Evolutionary conservation across 495 filamentous ascomycete genomes (phyloP).

Genomic region (Penicillium bialowiezense): DNA sequence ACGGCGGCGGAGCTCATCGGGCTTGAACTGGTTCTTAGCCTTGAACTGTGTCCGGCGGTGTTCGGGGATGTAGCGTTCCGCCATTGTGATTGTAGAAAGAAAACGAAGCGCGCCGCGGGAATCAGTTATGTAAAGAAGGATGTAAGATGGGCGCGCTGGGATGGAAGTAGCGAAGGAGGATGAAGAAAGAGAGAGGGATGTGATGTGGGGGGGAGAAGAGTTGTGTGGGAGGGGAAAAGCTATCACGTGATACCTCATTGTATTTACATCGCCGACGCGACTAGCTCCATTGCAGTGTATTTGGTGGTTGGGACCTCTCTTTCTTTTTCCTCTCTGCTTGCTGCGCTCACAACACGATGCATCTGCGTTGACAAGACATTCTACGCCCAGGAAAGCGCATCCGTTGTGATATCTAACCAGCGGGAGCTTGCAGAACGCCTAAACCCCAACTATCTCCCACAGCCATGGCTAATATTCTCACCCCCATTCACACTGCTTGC

Average conservation of each 20-base stretch:
- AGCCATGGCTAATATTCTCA: slow-evolving; percentile 22
- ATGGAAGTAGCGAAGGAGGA: slow-evolving; percentile 19
- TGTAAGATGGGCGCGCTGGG: slow-evolving; percentile 37
- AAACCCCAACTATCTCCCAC: background rate
- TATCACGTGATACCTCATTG: slow-evolving; percentile 20
- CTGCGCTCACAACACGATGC: slow-evolving; percentile 2
- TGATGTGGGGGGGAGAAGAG: slow-evolving; percentile 23
- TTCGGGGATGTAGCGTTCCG: slow-evolving; percentile 98
- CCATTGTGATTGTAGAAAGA: slow-evolving; percentile 65
- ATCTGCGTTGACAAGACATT: background rate
- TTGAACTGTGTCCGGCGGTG: slow-evolving; percentile 99
- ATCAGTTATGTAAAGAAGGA: slow-evolving; percentile 13
- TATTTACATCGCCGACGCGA: slow-evolving; percentile 5
- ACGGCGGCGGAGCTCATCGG: slow-evolving; percentile 96
- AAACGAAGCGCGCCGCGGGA: slow-evolving; percentile 34
- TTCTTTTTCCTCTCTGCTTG: background rate
- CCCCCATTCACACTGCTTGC: slow-evolving; percentile 37
- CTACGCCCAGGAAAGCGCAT: background rate
- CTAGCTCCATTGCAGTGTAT: background rate
- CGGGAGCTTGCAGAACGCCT: slow-evolving; percentile 2
- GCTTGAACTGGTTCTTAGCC: slow-evolving; percentile 97
- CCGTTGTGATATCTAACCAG: background rate
- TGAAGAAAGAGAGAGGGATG: slow-evolving; percentile 8
- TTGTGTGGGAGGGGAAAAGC: slow-evolving; percentile 27
- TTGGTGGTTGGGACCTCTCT: background rate